A percentile compares a stretch with the other conserved stretches of the same genome.
These are phyloP conservation scores for Flaveria brownii DNA, from an alignment of 129 eudicot species.

Conservation along the genomic window DNA sequence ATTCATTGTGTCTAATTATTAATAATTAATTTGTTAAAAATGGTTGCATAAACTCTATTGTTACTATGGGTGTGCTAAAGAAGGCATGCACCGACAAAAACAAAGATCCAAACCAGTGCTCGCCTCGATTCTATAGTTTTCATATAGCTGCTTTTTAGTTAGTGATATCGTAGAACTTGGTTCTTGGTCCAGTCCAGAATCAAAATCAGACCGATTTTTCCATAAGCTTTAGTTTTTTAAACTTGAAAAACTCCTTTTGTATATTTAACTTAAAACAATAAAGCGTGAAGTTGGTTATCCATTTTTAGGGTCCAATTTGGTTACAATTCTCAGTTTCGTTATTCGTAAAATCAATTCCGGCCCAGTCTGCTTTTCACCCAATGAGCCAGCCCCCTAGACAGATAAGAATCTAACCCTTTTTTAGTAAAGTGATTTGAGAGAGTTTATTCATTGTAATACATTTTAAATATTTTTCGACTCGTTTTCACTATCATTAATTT, in stretches of 20 bases:
- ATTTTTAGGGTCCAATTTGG: neutral
- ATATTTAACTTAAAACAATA: neutral
- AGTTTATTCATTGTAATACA: no score
- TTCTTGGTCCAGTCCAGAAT: neutral
- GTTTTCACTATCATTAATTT: no score
- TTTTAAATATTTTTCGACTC: no score
- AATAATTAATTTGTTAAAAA: neutral
- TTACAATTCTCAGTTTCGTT: neutral
- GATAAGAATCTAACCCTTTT: neutral
- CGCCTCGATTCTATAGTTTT: neutral
- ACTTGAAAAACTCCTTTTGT: neutral
- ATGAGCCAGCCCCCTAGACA: neutral
- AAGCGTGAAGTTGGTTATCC: neutral
- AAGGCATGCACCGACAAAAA: neutral
- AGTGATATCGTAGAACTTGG: neutral
- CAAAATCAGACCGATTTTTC: neutral
- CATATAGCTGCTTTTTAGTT: neutral
- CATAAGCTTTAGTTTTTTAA: neutral
- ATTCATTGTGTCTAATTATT: neutral
- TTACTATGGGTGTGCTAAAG: neutral
- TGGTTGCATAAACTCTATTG: neutral
- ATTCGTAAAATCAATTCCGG: neutral
- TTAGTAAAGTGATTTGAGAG: no score
- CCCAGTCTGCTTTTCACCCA: neutral
- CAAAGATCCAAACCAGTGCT: neutral